These are phyloP conservation scores for Corynascus novoguineensis DNA, from an alignment of 495 filamentous ascomycete species.

Conservation along the genomic window DNA sequence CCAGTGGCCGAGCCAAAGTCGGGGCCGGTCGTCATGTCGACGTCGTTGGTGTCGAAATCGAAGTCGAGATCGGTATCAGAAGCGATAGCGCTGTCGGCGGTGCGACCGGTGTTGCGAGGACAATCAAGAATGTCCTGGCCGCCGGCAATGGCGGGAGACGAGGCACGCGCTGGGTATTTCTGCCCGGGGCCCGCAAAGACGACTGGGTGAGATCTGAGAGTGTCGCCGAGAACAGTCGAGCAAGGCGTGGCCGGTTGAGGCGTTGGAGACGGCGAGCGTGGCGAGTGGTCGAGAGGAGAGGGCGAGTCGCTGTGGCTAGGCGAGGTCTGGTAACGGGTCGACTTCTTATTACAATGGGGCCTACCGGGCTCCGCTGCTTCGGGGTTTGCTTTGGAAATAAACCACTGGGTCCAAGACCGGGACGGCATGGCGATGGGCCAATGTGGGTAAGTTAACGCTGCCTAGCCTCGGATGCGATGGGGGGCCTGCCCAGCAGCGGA, in stretches of 20 bases:
- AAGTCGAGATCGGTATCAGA: background rate
- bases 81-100: conserved; percentile 15
- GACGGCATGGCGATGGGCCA: conserved; percentile 28
- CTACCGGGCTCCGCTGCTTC: conserved; percentile 21
- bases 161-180: conserved; percentile 22
- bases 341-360: conserved; percentile 29
- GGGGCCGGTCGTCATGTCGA: conserved; percentile 57
- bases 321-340: conserved; percentile 29
- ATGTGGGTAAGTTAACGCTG: conserved; percentile 24
- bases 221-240: conserved; percentile 34
- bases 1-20: conserved; percentile 51
- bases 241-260: conserved; percentile 39
- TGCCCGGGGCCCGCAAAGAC: conserved; percentile 19
- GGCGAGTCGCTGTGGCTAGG: conserved; percentile 27
- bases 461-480: conserved; percentile 17
- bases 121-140: conserved; percentile 26
- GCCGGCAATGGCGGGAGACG: conserved; percentile 17
- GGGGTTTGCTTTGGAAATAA: conserved; percentile 28
- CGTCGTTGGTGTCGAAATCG: conserved; percentile 16
- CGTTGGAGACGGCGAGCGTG: conserved; percentile 32
- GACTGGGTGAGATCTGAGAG: conserved; percentile 33
- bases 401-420: conserved; percentile 27
- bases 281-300: conserved; percentile 30
- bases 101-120: conserved; percentile 32
- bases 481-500: background rate